Percentiles rank a stretch among this genome's conserved stretches.
These are phyloP conservation scores for Phytopythium cucurbitacearum DNA, from an alignment of 352 stramenopile genomes.

Conservation along the genomic window DNA sequence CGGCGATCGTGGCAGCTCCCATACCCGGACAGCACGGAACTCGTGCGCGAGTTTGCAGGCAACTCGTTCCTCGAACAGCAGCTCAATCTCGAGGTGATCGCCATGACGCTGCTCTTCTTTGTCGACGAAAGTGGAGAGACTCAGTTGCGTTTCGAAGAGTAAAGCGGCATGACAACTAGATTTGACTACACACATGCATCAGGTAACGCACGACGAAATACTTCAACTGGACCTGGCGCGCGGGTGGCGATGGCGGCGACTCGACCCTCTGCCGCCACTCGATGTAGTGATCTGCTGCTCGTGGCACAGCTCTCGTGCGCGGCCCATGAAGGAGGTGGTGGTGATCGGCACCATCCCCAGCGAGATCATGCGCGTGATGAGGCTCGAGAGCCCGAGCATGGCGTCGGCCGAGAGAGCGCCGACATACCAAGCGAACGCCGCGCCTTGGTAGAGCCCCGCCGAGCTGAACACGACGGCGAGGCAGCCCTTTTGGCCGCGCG, in stretches of 20 bases:
- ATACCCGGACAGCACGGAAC: constrained; percentile 47
- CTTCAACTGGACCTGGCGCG: constrained; percentile 25
- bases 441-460: constrained; percentile 42
- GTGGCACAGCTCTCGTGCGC: constrained; percentile 24
- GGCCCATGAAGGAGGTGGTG: constrained; percentile 56
- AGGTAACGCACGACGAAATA: not conserved
- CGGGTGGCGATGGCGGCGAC: constrained; percentile 17
- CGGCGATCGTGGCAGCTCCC: constrained; percentile 19
- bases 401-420: constrained; percentile 32
- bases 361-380: constrained; percentile 67
- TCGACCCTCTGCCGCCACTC: constrained; percentile 14
- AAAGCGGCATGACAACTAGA: not conserved
- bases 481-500: constrained; percentile 47
- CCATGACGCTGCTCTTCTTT: constrained; percentile 45
- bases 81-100: constrained; percentile 54
- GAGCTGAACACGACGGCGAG: constrained; percentile 37
- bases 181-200: too few species aligned
- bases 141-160: constrained; percentile 54
- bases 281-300: constrained; percentile 11
- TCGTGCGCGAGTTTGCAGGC: constrained; percentile 50
- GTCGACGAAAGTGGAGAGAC: constrained; percentile 16
- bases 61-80: constrained; percentile 54
- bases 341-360: constrained; percentile 72
- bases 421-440: constrained; percentile 35
- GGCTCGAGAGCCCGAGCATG: constrained; percentile 55